Evolutionary conservation across 805 yeast genomes (phyloP).

Genomic region (Wickerhamomyces xylosicus): DNA sequence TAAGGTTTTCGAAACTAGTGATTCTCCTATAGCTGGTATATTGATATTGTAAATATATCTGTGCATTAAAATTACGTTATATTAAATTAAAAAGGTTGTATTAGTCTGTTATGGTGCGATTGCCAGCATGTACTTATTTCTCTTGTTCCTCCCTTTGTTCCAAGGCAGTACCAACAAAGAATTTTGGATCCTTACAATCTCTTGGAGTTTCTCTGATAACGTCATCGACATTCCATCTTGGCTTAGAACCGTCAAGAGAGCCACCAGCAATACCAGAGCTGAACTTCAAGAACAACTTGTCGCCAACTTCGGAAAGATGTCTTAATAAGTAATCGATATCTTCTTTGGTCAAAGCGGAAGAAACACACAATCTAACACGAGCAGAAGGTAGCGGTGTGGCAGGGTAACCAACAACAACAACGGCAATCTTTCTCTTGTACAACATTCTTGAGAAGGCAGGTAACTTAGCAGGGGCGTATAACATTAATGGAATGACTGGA

Average conservation of each 20-base stretch:
- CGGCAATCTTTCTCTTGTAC: constrained; percentile 74
- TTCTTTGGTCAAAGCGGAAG: constrained; percentile 85
- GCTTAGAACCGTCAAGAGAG: constrained; percentile 47
- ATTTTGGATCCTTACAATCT: constrained; percentile 38
- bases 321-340: constrained; percentile 77
- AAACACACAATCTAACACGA: constrained; percentile 87
- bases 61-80: no score
- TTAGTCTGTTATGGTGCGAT: no score
- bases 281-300: constrained; percentile 60
- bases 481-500: constrained; percentile 84
- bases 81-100: no score
- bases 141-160: not conserved
- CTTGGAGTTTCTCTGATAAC: constrained; percentile 63
- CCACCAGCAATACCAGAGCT: constrained; percentile 71
- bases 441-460: constrained; percentile 82
- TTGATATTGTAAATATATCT: no score
- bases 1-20: no score
- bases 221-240: constrained; percentile 73
- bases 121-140: no score
- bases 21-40: no score
- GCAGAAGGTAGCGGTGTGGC: constrained; percentile 90
- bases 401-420: constrained; percentile 95
- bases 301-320: constrained; percentile 71
- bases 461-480: constrained; percentile 90
- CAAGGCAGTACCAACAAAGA: constrained; percentile 19